These are phyloP conservation scores for Dothiorella sarmentorum DNA, from an alignment of 2,329 filamentous ascomycete genomes.

Conservation along the genomic window DNA sequence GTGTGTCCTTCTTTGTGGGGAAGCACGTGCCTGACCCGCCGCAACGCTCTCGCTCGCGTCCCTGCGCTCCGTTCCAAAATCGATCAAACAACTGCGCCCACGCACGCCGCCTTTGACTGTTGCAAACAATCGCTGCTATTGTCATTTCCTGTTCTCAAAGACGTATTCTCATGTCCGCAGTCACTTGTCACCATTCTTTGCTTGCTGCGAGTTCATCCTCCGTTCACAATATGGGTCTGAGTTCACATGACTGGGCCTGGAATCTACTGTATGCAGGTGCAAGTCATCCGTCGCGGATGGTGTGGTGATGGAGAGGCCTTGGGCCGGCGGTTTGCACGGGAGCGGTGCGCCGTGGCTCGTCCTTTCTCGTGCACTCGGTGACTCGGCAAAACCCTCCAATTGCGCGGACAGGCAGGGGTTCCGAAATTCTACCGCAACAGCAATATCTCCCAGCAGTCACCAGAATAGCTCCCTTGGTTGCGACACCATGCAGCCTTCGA, in stretches of 20 bases:
- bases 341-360: constrained; percentile 2
- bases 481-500: no score
- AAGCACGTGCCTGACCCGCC: constrained; percentile 20
- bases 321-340: not conserved
- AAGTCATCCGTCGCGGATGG: not conserved
- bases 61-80: constrained; percentile 13
- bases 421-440: constrained; percentile 3
- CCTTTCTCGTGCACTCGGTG: not conserved
- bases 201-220: no score
- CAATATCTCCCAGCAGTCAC: no score
- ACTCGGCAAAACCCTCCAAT: no score
- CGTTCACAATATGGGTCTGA: not conserved
- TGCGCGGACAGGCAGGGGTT: not conserved
- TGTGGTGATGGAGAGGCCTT: constrained; percentile 9
- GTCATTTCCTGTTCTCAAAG: not conserved
- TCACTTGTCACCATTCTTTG: not conserved
- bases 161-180: not conserved
- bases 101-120: not conserved
- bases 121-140: not conserved
- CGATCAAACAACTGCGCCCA: not conserved
- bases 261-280: not conserved
- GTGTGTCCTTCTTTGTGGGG: constrained; percentile 20
- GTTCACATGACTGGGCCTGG: not conserved
- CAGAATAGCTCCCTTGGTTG: no score
- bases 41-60: constrained; percentile 14